Conservation (phyloP, 208 protist species). For the Wallacemonas collosoma region DNA sequence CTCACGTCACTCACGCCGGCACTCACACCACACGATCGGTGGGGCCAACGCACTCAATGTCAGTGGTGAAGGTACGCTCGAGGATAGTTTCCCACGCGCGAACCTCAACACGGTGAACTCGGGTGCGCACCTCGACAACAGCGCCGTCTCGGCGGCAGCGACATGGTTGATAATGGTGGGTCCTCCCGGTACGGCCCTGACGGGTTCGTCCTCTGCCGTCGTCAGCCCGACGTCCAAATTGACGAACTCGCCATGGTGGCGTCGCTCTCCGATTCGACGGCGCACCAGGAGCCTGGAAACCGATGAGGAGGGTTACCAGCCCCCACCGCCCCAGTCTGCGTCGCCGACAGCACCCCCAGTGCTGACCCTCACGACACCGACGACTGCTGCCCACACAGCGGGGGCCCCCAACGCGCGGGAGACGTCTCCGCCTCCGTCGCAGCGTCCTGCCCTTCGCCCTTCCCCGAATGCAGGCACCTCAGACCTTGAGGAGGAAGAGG, state of each 20-base stretch:
- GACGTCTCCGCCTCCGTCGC: no score
- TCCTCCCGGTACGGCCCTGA: not conserved
- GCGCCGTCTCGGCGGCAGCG: not conserved
- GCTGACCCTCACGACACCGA: not conserved
- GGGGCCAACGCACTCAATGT: conserved; percentile 5
- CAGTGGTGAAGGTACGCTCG: conserved; percentile 3
- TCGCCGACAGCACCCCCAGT: not conserved
- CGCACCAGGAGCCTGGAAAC: not conserved
- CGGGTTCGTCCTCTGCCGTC: no score
- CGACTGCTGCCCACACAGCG: no score
- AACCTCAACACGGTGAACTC: not conserved
- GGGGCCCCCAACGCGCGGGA: no score
- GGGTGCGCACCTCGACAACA: not conserved
- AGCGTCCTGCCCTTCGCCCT: no score
- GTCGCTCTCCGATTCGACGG: conserved; percentile 9
- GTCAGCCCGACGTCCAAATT: not conserved
- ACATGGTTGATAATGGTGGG: not conserved
- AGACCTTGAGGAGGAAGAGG: no score
- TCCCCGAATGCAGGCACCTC: no score
- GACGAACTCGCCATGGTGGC: conserved; percentile 4
- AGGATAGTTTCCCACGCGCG: conserved; percentile 1
- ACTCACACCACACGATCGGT: not conserved
- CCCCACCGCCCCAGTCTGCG: not conserved
- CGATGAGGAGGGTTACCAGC: not conserved
- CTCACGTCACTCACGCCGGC: not conserved